Conservation (phyloP, 2,329 filamentous ascomycete species). For the Verticillium alfalfae region DNA sequence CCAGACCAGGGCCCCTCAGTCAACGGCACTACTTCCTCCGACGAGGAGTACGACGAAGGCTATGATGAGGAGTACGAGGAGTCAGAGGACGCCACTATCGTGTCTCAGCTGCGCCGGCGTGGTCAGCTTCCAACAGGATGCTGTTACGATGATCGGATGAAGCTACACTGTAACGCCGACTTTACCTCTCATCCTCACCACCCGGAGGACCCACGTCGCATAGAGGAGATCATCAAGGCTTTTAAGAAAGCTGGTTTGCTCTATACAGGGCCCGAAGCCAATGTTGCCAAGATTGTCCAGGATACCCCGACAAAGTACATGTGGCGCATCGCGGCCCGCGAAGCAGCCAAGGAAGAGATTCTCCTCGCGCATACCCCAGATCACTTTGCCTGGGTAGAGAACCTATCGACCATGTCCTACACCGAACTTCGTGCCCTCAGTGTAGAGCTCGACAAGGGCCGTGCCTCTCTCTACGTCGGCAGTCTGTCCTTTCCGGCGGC, state of each 20-base stretch:
- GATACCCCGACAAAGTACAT: constrained; percentile 55
- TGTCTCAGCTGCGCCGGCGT: constrained; percentile 31
- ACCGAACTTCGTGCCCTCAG: constrained; percentile 66
- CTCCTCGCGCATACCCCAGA: constrained; percentile 69
- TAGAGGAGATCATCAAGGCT: constrained; percentile 87
- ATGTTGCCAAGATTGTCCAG: constrained; percentile 45
- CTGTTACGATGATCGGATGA: constrained; percentile 94
- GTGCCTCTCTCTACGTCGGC: constrained; percentile 79
- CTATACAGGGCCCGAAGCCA: constrained; percentile 51
- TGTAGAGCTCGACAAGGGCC: constrained; percentile 51
- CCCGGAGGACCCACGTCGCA: constrained; percentile 88
- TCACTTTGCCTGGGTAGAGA: constrained; percentile 75
- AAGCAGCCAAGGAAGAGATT: constrained; percentile 76
- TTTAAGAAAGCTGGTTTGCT: constrained; percentile 79
- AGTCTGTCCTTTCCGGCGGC: constrained; percentile 76
- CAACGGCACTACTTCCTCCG: constrained; percentile 18
- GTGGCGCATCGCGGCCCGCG: constrained; percentile 73
- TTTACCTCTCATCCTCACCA: constrained; percentile 72
- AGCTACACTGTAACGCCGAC: constrained; percentile 84
- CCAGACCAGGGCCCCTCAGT: constrained; percentile 4
- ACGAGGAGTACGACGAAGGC: constrained; percentile 26
- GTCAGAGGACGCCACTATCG: constrained; percentile 28
- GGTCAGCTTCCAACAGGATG: constrained; percentile 64
- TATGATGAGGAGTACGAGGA: constrained; percentile 20
- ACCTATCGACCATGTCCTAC: constrained; percentile 45